Percentiles rank a stretch among this genome's conserved stretches.
Conservation (phyloP, 192 early-diverging fungal species). For the Spizellomyces punctatus region DNA sequence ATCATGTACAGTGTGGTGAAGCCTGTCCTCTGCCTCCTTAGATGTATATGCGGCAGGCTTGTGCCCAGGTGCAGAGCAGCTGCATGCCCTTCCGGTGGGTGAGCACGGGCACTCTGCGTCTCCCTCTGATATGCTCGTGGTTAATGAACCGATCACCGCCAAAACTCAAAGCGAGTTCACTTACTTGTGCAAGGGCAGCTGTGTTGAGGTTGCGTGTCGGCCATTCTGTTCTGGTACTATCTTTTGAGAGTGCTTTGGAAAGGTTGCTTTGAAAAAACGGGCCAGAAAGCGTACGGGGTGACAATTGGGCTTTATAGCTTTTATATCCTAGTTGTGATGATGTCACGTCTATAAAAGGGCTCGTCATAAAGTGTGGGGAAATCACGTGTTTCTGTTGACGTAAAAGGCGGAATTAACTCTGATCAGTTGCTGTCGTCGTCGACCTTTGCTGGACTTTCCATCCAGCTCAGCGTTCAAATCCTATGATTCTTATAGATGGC, state of each 20-base stretch:
- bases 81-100: background rate
- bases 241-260: background rate
- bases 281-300: no score
- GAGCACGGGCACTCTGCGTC: background rate
- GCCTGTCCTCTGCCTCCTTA: background rate
- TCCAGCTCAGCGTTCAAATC: no score
- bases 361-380: no score
- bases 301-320: no score
- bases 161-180: background rate
- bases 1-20: background rate
- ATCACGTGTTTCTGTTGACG: no score
- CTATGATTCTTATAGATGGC: no score
- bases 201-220: background rate
- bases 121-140: background rate
- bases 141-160: background rate
- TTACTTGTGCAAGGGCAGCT: conserved; percentile 11
- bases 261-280: no score
- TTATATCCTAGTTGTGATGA: no score
- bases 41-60: background rate
- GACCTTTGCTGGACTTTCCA: no score
- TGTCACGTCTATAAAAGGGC: no score
- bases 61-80: background rate
- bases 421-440: no score
- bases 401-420: no score
- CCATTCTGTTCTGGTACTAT: background rate